phyloP scores from a whole-genome alignment of 768 basidiomycete genomes.

The Rhizopogon roseolus region DNA sequence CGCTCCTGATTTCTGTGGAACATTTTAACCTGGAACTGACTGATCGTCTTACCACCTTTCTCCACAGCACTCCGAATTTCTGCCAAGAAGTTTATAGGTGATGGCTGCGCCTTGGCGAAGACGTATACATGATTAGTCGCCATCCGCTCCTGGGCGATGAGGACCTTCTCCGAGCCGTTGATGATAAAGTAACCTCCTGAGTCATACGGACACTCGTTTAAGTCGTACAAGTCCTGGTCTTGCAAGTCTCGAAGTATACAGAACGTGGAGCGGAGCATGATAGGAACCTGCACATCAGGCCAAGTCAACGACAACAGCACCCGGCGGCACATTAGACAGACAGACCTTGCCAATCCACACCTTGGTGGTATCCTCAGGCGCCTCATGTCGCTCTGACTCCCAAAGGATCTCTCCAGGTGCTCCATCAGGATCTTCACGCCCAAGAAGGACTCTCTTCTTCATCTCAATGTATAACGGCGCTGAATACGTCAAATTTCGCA shows the following conservation, averaged over 20 bases:
- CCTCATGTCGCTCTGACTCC: constrained; percentile 68
- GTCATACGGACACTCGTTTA: constrained; percentile 98
- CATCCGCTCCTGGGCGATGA: constrained; percentile 99
- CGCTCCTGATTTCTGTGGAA: constrained; percentile 88
- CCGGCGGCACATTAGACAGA: constrained; percentile 26
- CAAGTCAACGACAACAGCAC: constrained; percentile 7
- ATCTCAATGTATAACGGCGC: constrained; percentile 95
- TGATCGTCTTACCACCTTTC: constrained; percentile 97
- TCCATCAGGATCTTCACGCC: constrained; percentile 77
- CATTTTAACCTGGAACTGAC: constrained; percentile 97
- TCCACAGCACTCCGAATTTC: constrained; percentile 98
- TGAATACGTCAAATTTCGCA: constrained; percentile 94
- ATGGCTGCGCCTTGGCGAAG: constrained; percentile 96
- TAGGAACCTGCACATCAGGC: constrained; percentile 67
- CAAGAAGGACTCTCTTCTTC: constrained; percentile 78
- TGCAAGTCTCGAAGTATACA: constrained; percentile 82
- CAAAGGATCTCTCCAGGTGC: constrained; percentile 76
- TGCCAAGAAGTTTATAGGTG: constrained; percentile 91
- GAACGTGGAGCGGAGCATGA: constrained; percentile 95
- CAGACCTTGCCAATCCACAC: constrained; percentile 93
- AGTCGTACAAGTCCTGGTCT: constrained; percentile 79
- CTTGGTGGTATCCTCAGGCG: constrained; percentile 64
- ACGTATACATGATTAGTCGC: constrained; percentile 99
- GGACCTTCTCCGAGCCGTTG: constrained; percentile 99
- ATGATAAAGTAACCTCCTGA: constrained; percentile 99